Evolutionary conservation across 2,329 filamentous ascomycete species (phyloP), one percentile per base, ranked within the genome.

Genomic region (Fusarium fracticaudum): DNA sequence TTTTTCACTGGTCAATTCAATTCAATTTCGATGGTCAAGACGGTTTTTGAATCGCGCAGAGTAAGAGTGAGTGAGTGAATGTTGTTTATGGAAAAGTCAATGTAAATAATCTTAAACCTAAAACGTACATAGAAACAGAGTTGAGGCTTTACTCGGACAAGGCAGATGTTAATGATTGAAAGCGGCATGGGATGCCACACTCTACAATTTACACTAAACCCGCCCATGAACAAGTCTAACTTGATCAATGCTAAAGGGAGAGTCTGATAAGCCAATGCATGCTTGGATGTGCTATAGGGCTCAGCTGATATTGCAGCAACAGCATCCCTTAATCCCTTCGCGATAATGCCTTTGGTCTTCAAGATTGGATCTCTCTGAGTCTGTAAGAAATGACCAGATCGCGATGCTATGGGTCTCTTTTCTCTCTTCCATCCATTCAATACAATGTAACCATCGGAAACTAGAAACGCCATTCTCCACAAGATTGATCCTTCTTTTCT

Each of bases 31-130:
- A 54, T 26, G n/a, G 62, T 60, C 43, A 58, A 47, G 38, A 67
- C 38, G 35, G 37, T 65, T 35, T 55, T 24, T 67, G 38, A 43
- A 41, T 53, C 51, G 51, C 33, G 35, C 37, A 67, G 10, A 31
- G 26, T 22, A 15, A 48, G 45, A 29, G 5, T 10, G 22, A 55
- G 44, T 26, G 24, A 26, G 26, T 22, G 10, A 20, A 33, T 38
- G 60, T 62, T 59, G 63, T 67, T 71, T 66, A 65, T 44, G 51
- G 31, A 69, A 44, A 37, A 50, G 33, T 22, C 41, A n/a, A 72
- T 72, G 64, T 74, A 66, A 74, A 74, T 69, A 74, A 65, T 65
- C 29, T 59, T 44, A 44, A 65, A 72, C 64, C 60, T 35, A 48
- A 66, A 53, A 54, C 50, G 54, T 48, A 38, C 20, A 55, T 35